Conservation (phyloP, 2,329 filamentous ascomycete genomes). For the Cytospora chrysosperma region DNA sequence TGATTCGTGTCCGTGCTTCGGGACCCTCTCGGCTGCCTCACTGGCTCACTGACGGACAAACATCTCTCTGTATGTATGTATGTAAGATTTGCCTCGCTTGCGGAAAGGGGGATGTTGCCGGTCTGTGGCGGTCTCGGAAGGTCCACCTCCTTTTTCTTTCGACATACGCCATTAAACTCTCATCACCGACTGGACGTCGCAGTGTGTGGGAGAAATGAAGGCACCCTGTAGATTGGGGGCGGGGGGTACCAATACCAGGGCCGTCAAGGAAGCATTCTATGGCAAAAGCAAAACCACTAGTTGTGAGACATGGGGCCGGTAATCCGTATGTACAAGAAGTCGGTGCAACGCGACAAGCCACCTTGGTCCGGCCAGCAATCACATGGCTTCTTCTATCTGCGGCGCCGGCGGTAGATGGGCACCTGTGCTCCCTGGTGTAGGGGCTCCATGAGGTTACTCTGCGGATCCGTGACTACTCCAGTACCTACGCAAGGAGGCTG, state of each 20-base stretch:
- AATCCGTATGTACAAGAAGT: too few relatives aligned
- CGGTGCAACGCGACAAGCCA: neutral
- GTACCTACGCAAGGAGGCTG: neutral
- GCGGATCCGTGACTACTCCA: too few relatives aligned
- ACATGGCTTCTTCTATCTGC: constrained; percentile 7
- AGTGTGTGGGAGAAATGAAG: neutral
- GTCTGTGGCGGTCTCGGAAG: constrained; percentile 1
- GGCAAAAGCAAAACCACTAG: neutral
- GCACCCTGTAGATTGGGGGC: neutral
- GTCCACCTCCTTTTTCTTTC: constrained; percentile 3
- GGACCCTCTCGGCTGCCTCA: neutral
- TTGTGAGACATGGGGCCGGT: neutral
- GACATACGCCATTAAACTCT: neutral
- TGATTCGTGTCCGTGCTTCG: neutral
- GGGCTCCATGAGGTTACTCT: neutral
- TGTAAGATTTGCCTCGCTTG: constrained; percentile 14
- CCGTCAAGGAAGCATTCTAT: neutral
- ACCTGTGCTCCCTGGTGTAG: neutral
- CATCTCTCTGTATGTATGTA: neutral
- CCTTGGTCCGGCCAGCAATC: too few relatives aligned
- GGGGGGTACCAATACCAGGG: neutral
- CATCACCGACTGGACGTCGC: neutral
- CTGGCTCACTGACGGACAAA: neutral
- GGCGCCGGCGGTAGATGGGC: neutral
- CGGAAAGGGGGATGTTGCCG: constrained; percentile 14